Evolutionary conservation across 2,329 filamentous ascomycete genomes (phyloP).

Genomic region (Ophiostoma sp.): DNA sequence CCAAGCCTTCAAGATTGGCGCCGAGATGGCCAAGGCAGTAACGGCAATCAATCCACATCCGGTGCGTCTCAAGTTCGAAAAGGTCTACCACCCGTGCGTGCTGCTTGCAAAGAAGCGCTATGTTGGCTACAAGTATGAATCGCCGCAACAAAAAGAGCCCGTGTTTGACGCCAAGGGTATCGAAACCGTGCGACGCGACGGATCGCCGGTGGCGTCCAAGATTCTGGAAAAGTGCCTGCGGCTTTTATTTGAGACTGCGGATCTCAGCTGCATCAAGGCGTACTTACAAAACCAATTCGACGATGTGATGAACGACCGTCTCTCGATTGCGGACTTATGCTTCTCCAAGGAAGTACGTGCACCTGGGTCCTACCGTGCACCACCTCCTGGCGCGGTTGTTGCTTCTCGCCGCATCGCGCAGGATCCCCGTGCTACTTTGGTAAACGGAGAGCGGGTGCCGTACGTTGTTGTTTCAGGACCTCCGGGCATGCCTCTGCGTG

Average conservation of each 20-base stretch:
- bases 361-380: slow-evolving; percentile 76
- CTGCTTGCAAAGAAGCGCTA: slow-evolving; percentile 96
- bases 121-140: slow-evolving; percentile 95
- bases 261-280: slow-evolving; percentile 78
- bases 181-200: slow-evolving; percentile 91
- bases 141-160: slow-evolving; percentile 64
- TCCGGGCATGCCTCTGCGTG: slow-evolving; percentile 76
- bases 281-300: slow-evolving; percentile 68
- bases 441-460: slow-evolving; percentile 90
- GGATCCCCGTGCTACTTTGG: slow-evolving; percentile 80
- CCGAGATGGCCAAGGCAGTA: slow-evolving; percentile 82
- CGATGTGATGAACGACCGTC: slow-evolving; percentile 84
- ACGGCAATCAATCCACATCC: slow-evolving; percentile 87
- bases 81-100: slow-evolving; percentile 93
- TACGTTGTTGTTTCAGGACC: slow-evolving; percentile 90
- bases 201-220: slow-evolving; percentile 91
- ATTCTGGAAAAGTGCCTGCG: slow-evolving; percentile 90
- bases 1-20: slow-evolving; percentile 85
- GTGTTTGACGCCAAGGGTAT: slow-evolving; percentile 98
- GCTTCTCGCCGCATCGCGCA: slow-evolving; percentile 79
- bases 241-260: slow-evolving; percentile 81
- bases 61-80: slow-evolving; percentile 95
- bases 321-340: slow-evolving; percentile 93
- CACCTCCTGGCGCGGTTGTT: slow-evolving; percentile 83
- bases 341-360: slow-evolving; percentile 77